Conservation (phyloP, 805 yeast genomes). For the Lipomyces mesembrius region DNA sequence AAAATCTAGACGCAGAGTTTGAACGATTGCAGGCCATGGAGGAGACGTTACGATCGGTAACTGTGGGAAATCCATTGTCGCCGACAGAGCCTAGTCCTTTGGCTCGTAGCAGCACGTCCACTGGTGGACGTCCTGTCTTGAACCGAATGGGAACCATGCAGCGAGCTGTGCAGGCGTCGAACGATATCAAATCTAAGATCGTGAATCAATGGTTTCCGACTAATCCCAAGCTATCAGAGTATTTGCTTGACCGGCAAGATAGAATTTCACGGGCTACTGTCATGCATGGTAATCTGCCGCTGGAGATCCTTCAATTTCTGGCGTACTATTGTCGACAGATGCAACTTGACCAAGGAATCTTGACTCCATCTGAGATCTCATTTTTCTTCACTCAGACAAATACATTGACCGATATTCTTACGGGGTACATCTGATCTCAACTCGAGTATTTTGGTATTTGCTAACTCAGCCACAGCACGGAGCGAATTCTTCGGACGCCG, state of each 20-base stretch:
- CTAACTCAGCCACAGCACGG: constrained; percentile 18
- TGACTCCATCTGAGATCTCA: constrained; percentile 22
- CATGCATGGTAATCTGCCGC: constrained; percentile 35
- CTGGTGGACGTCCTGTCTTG: neutral
- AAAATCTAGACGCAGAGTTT: constrained; percentile 8
- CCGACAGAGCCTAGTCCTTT: neutral
- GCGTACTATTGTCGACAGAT: constrained; percentile 29
- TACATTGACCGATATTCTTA: constrained; percentile 27
- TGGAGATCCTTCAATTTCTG: constrained; percentile 31
- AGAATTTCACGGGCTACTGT: constrained; percentile 33
- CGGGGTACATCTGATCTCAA: constrained; percentile 21
- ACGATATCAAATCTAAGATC: constrained; percentile 11
- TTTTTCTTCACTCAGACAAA: constrained; percentile 20
- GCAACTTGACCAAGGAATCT: constrained; percentile 19
- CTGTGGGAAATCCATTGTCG: neutral
- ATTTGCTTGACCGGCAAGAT: constrained; percentile 33
- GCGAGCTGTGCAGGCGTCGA: constrained; percentile 6
- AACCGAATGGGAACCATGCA: neutral
- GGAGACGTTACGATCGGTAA: constrained; percentile 5
- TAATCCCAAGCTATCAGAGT: constrained; percentile 25
- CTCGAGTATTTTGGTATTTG: neutral
- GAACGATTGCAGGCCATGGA: constrained; percentile 19
- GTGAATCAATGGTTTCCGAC: constrained; percentile 18
- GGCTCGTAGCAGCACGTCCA: neutral
- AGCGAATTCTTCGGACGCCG: constrained; percentile 37